Base-by-base conservation (phyloP, 2,329 filamentous ascomycete genomes). In the Colletotrichum lupini region DNA sequence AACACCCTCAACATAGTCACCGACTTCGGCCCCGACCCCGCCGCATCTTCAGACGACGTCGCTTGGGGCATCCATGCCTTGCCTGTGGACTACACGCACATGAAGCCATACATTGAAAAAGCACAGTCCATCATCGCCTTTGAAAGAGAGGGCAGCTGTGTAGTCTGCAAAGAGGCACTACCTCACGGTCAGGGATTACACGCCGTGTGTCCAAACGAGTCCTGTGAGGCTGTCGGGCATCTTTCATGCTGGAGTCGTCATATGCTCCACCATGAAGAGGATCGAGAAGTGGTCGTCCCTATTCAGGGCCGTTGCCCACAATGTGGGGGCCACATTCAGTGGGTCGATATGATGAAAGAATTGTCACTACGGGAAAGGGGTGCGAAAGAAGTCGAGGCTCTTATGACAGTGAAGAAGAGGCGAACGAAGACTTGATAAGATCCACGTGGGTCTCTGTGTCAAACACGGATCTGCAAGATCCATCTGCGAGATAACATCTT, bases 281-380 rank as follows among this genome's bases (percentile, higher is more conserved):
- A 78, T 0, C 77, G 79, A 0, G 81, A 83, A 4, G 81, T 84
- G 3, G 77, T 97, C 1, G 79, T 97, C 1, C 96, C 96, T 0
- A 85, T 89, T 1, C 80, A 86, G 42, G 95, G 95, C 2, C 81
- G 78, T 2, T 98, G 96, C 82, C 94, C 94, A 0, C 83, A 84
- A 24, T 98, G 96, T 79, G 82, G 86, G 1, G 85, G 85, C 0
- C 81, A 85, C 5, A 83, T 95, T 2, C 81, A 86, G 63, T 98
- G 96, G 96, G 86, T 87, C 0, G 89, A 93, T 60, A 90, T 98
- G 83, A 93, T 97, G 84, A 95, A 92, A 79, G 95, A 97, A 80
- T 82, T 97, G 77, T 97, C 89, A 63, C 83, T 98, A 61, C 88
- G 96, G 37, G 85, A 90, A 46, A 88, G 94, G 28, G 95, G 93